These are phyloP conservation scores for Pterocarpus macrocarpus DNA, from an alignment of 306 rosid species.

Conservation along the genomic window DNA sequence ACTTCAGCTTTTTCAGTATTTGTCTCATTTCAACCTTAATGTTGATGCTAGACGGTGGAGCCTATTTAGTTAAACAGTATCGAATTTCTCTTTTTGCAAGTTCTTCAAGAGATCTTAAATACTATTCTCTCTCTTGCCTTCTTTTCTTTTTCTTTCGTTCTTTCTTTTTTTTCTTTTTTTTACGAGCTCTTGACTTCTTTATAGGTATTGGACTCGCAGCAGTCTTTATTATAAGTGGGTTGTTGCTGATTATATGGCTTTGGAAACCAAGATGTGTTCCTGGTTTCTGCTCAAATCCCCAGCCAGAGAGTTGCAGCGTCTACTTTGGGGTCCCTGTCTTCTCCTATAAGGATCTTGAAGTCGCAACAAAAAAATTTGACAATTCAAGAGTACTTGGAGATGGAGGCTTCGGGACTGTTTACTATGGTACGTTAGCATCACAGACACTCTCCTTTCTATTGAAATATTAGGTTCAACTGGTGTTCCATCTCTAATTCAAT, in stretches of 20 bases:
- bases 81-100: neutral
- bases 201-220: constrained; percentile 48
- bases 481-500: neutral
- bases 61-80: neutral
- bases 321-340: constrained; percentile 50
- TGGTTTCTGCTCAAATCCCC: neutral
- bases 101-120: neutral
- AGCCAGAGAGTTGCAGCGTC: constrained; percentile 24
- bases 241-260: constrained; percentile 45
- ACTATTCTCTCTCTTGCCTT: neutral
- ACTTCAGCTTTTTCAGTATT: too few relatives aligned
- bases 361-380: constrained; percentile 69
- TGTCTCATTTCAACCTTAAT: too few relatives aligned
- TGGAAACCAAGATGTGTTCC: constrained; percentile 1
- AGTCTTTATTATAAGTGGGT: constrained; percentile 24
- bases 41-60: too few relatives aligned
- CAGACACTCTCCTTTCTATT: neutral
- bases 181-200: neutral
- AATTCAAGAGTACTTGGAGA: constrained; percentile 66
- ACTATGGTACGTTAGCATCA: constrained; percentile 44
- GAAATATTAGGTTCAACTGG: neutral
- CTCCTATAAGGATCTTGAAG: constrained; percentile 56
- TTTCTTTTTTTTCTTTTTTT: too few relatives aligned
- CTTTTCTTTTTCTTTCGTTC: too few relatives aligned
- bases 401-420: constrained; percentile 58